phyloP scores from a whole-genome alignment of 2,329 filamentous ascomycete genomes.

The Dactylella cylindrospora region DNA sequence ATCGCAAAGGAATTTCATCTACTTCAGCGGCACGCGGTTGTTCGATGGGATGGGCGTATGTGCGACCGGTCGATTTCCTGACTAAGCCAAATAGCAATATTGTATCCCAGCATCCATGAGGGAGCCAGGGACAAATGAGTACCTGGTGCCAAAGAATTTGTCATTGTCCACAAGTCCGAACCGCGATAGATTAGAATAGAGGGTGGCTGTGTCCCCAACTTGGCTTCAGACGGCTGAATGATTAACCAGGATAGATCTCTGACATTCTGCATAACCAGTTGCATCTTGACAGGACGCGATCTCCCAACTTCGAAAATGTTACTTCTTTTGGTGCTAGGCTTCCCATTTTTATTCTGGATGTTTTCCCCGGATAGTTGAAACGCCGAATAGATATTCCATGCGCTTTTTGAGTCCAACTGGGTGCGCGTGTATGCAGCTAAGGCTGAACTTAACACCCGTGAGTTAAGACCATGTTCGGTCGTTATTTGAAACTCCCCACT shows the following conservation, averaged over 20 bases:
- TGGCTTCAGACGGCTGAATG: constrained; percentile 29
- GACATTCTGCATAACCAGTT: constrained; percentile 19
- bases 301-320: constrained; percentile 13
- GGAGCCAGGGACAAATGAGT: too few relatives aligned
- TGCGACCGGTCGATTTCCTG: constrained; percentile 19
- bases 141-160: constrained; percentile 36
- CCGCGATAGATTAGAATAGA: constrained; percentile 21
- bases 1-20: too few relatives aligned
- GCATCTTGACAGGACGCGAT: constrained; percentile 2
- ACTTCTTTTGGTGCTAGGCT: constrained; percentile 12
- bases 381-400: constrained; percentile 27
- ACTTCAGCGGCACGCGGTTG: too few relatives aligned
- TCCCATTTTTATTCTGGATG: constrained; percentile 3
- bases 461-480: constrained; percentile 17
- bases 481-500: constrained; percentile 37
- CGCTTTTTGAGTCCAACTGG: constrained; percentile 8
- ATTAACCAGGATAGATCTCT: constrained; percentile 19
- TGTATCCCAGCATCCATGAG: constrained; percentile 17
- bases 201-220: constrained; percentile 30
- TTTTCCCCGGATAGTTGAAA: constrained; percentile 36
- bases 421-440: constrained; percentile 18
- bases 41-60: too few relatives aligned
- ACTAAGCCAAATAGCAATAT: constrained; percentile 44
- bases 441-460: constrained; percentile 17
- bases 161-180: constrained; percentile 40